Conservation (phyloP, 2,329 filamentous ascomycete genomes). For the Sporothrix pallida region DNA sequence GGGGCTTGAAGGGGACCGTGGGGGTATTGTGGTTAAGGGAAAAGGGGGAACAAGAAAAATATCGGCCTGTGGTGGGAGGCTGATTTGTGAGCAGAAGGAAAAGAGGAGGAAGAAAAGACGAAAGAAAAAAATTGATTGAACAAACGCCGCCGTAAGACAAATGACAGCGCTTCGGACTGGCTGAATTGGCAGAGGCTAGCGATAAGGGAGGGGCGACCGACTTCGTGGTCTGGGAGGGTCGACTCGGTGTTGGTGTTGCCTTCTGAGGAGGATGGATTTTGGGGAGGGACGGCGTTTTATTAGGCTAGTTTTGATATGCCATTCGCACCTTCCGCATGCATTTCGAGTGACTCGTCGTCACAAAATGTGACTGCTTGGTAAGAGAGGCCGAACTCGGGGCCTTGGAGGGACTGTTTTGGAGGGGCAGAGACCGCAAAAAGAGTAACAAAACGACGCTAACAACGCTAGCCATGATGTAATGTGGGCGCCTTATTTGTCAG, state of each 20-base stretch:
- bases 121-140: slow-evolving; percentile 13
- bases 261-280: background rate
- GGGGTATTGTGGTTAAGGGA: background rate
- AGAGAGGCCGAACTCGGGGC: slow-evolving; percentile 36
- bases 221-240: background rate
- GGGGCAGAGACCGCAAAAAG: background rate
- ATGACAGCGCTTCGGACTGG: slow-evolving; percentile 32
- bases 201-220: slow-evolving; percentile 17
- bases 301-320: background rate
- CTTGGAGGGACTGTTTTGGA: slow-evolving; percentile 12
- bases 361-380: slow-evolving; percentile 18
- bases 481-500: slow-evolving; percentile 21
- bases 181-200: slow-evolving; percentile 14
- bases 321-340: background rate
- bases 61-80: slow-evolving; percentile 31
- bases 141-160: slow-evolving; percentile 26
- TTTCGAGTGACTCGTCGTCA: background rate
- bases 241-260: background rate
- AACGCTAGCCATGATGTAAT: slow-evolving; percentile 12
- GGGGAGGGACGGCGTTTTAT: background rate
- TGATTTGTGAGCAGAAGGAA: slow-evolving; percentile 38
- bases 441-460: background rate
- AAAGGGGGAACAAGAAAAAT: slow-evolving; percentile 7
- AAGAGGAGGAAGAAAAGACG: background rate
- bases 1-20: background rate